A percentile compares a stretch with the other conserved stretches of the same genome.
Conservation (phyloP, 768 basidiomycete genomes). For the Boletus rubescentipes region DNA sequence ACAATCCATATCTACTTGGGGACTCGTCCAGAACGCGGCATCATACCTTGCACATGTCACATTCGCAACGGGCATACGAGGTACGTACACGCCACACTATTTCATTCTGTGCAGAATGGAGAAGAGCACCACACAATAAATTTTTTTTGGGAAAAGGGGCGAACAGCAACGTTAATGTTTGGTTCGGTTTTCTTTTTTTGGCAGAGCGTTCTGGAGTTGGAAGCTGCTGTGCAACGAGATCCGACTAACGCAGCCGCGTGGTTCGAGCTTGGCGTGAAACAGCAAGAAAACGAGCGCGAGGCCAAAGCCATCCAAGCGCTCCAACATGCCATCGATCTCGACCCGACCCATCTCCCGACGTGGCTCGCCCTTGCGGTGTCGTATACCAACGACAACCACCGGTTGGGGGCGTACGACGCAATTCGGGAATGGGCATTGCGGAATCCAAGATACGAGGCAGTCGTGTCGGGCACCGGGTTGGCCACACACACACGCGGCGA, state of each 20-base stretch:
- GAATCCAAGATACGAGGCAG: slow-evolving; percentile 50
- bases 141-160: neutral
- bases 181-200: slow-evolving; percentile 13
- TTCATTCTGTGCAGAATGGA: slow-evolving; percentile 16
- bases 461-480: slow-evolving; percentile 40
- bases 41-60: slow-evolving; percentile 37
- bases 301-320: slow-evolving; percentile 86
- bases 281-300: slow-evolving; percentile 98
- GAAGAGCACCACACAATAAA: slow-evolving; percentile 1
- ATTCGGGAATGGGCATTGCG: slow-evolving; percentile 79
- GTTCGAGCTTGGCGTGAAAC: slow-evolving; percentile 93
- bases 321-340: slow-evolving; percentile 74
- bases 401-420: slow-evolving; percentile 71
- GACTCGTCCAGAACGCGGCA: slow-evolving; percentile 53
- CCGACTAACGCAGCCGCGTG: slow-evolving; percentile 71
- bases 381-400: slow-evolving; percentile 85
- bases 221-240: slow-evolving; percentile 84
- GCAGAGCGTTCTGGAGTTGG: slow-evolving; percentile 84
- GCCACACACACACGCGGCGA: slow-evolving; percentile 24
- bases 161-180: slow-evolving; percentile 18
- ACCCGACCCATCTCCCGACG: slow-evolving; percentile 70
- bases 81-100: slow-evolving; percentile 30
- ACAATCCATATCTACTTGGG: slow-evolving; percentile 76
- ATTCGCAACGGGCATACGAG: slow-evolving; percentile 35
- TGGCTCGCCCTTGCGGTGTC: slow-evolving; percentile 93